Conservation (phyloP, 306 rosid genomes). For the Begonia fuchsioides region DNA sequence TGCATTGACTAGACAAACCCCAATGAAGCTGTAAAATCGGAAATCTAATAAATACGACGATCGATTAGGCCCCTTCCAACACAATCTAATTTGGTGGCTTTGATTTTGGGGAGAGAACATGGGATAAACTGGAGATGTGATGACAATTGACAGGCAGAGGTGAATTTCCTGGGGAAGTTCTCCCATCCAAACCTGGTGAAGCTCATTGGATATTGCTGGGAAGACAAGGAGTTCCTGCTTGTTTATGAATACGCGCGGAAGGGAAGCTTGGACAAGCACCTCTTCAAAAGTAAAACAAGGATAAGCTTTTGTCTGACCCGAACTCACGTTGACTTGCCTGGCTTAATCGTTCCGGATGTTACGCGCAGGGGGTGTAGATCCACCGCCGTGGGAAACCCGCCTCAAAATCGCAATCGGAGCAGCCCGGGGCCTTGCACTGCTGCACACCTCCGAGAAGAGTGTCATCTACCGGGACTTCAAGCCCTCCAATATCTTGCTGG, state of each 20-base stretch:
- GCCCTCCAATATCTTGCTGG: slow-evolving; percentile 69
- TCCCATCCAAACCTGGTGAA: slow-evolving; percentile 67
- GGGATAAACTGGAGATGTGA: too few species aligned
- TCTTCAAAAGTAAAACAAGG: slow-evolving; percentile 55
- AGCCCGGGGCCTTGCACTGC: slow-evolving; percentile 49
- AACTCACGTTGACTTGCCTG: too few species aligned
- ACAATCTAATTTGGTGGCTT: too few species aligned
- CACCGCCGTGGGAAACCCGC: slow-evolving; percentile 55
- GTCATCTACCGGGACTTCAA: slow-evolving; percentile 82
- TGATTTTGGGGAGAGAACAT: too few species aligned
- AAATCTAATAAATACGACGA: too few species aligned
- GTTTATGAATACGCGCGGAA: slow-evolving; percentile 62
- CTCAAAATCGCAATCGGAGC: slow-evolving; percentile 76
- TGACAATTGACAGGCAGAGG: slow-evolving; percentile 77
- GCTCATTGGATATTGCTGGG: slow-evolving; percentile 67
- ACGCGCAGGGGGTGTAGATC: slow-evolving; percentile 48
- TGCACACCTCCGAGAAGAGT: slow-evolving; percentile 48
- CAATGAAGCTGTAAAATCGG: too few species aligned
- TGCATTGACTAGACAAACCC: too few species aligned
- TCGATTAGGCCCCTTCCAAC: too few species aligned
- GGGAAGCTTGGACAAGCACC: slow-evolving; percentile 83
- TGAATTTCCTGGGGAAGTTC: slow-evolving; percentile 68
- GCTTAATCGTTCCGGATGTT: too few species aligned
- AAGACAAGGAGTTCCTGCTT: slow-evolving; percentile 44
- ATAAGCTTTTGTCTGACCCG: too few species aligned